These are phyloP conservation scores for Huntiella abstrusa DNA, from an alignment of 2,329 filamentous ascomycete genomes.

Conservation along the genomic window DNA sequence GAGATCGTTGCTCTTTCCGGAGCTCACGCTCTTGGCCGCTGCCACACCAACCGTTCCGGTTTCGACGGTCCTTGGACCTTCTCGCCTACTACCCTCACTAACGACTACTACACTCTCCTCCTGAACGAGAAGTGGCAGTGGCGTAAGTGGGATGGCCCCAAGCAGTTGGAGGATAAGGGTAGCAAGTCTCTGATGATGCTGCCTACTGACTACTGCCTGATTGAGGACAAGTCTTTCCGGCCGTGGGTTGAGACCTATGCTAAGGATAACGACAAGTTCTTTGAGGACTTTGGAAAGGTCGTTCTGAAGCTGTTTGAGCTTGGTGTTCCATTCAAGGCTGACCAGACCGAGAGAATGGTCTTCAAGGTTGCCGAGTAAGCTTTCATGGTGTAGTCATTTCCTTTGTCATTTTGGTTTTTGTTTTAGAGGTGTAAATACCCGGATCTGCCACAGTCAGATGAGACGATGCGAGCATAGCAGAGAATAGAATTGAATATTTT, in stretches of 20 bases:
- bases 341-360: constrained; percentile 32
- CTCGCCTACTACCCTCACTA: constrained; percentile 77
- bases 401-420: constrained; percentile 1
- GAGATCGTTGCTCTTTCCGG: constrained; percentile 85
- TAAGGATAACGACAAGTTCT: constrained; percentile 78
- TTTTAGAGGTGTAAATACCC: not conserved
- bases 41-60: constrained; percentile 74
- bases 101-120: constrained; percentile 83
- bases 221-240: constrained; percentile 77
- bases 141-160: constrained; percentile 81
- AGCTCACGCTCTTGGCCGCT: constrained; percentile 74
- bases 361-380: constrained; percentile 37
- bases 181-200: constrained; percentile 94
- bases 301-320: constrained; percentile 78
- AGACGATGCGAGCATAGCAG: not conserved
- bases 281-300: constrained; percentile 74
- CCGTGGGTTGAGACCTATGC: constrained; percentile 71
- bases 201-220: constrained; percentile 71
- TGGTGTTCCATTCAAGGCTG: constrained; percentile 68
- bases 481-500: not conserved
- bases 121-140: constrained; percentile 82
- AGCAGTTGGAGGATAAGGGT: constrained; percentile 72
- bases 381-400: not conserved
- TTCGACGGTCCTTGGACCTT: constrained; percentile 85
- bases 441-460: constrained; percentile 3